phyloP scores from a whole-genome alignment of 2,329 filamentous ascomycete species.

The Aspergillus brunneoviolaceus region DNA sequence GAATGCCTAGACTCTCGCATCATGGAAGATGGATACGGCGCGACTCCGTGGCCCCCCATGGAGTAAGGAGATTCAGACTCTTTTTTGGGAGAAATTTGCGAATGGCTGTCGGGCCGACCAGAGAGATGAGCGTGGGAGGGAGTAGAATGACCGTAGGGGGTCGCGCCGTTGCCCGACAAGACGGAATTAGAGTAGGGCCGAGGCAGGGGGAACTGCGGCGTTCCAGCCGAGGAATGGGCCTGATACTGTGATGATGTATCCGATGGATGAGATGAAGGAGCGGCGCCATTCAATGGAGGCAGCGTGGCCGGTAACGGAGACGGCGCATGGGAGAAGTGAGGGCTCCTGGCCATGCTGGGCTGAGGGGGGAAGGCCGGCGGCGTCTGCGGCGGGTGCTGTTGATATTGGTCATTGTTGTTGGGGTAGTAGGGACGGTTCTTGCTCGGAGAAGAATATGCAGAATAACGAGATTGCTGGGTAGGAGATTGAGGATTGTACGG shows the following conservation, averaged over 20 bases:
- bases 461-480: slow-evolving; percentile 43
- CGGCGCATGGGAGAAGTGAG: slow-evolving; percentile 42
- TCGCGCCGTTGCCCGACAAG: slow-evolving; percentile 36
- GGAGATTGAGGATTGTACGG: slow-evolving; percentile 48
- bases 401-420: slow-evolving; percentile 43
- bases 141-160: slow-evolving; percentile 38
- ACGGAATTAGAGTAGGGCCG: slow-evolving; percentile 37
- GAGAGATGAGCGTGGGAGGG: slow-evolving; percentile 45
- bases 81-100: slow-evolving; percentile 43
- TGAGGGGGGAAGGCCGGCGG: slow-evolving; percentile 41
- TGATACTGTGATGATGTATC: slow-evolving; percentile 40
- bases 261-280: slow-evolving; percentile 29
- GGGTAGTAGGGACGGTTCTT: slow-evolving; percentile 44
- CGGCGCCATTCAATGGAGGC: slow-evolving; percentile 41
- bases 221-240: slow-evolving; percentile 30
- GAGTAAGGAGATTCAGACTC: slow-evolving; percentile 39
- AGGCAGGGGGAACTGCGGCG: slow-evolving; percentile 35
- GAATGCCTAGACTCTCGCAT: slow-evolving; percentile 32
- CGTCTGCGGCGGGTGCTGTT: slow-evolving; percentile 43
- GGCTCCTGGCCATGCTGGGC: slow-evolving; percentile 39
- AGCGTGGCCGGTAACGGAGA: slow-evolving; percentile 42
- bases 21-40: slow-evolving; percentile 33
- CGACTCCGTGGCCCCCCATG: slow-evolving; percentile 29
- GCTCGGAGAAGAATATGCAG: slow-evolving; percentile 44
- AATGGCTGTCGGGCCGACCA: slow-evolving; percentile 36